Base-by-base conservation (phyloP, 768 basidiomycete genomes). In the Chiua virens region DNA sequence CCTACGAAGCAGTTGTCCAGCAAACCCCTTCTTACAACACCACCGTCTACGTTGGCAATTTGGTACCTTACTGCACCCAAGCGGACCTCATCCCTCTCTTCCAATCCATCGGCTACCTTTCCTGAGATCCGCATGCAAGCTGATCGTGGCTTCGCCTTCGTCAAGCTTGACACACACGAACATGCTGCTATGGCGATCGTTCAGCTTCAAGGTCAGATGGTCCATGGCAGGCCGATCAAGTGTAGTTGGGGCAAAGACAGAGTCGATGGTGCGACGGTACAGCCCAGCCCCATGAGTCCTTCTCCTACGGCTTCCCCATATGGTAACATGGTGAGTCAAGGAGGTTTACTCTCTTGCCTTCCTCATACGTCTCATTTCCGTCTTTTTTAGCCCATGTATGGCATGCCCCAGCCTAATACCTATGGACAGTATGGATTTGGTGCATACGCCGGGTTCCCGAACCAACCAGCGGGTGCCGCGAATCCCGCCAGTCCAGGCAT, bases 51-150 rank as follows among this genome's bases (percentile, higher is more conserved):
- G 97, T 98, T 67, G 97, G 97, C 55, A 98, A 98, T 75, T 82
- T 99, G 60, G 93, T 97, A 56, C 96, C 96, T 8, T 98, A 93
- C 74, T 90, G 89, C 64, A 95, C 94, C 22, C 96, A 98, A 71
- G 92, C 92, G 38, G 97, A 99, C 72, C 85, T 99, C 52, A 94
- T 98, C 63, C 96, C 96, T 13, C 77, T 98, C 53, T 98, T 98
- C 84, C 92, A 97, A 74, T 93, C 93, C 49, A 98, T 97, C 70
- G 96, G 96, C 45, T 98, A 98, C 72, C 86, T 98, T 42, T 94
- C 92, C 58, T n/a, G 97, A 99, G 75, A 95, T 98, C 71, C 88
- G 97, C 53, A 96, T 99, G 93, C 97, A 98, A 72, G 86, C 97
- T 54, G 96, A 98, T 76, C 88, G 96, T 56, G 96, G 96, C 40